Conservation (phyloP, 495 filamentous ascomycete species). For the Xylaria curta region DNA sequence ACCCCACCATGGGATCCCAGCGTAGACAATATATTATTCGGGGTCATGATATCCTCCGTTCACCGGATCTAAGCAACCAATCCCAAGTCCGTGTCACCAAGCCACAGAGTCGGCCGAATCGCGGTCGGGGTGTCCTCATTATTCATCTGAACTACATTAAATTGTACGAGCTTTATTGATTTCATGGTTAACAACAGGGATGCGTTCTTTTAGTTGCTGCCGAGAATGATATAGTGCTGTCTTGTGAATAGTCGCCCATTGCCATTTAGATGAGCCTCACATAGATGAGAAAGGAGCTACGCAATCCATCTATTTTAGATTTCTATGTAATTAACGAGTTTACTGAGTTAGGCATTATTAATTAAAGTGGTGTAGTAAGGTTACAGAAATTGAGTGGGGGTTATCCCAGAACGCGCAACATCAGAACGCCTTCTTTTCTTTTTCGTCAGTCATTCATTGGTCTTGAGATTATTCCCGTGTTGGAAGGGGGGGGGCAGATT, state of each 20-base stretch:
- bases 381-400: neutral
- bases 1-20: neutral
- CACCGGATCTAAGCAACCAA: neutral
- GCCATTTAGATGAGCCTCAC: neutral
- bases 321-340: neutral
- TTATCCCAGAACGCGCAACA: neutral
- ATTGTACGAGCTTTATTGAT: neutral
- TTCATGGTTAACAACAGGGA: neutral
- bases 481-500: neutral
- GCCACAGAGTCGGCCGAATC: conserved; percentile 5
- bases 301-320: too few species aligned
- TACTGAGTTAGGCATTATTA: neutral
- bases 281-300: too few species aligned
- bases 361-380: neutral
- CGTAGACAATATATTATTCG: neutral
- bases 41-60: neutral
- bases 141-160: neutral
- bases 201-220: neutral
- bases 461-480: neutral
- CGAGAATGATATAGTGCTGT: neutral
- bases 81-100: neutral
- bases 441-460: neutral
- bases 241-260: neutral
- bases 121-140: neutral
- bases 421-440: neutral